Evolutionary conservation across 192 early-diverging fungal species (phyloP), one percentile per base, ranked within the genome.

Genomic region (Allomyces javanicus): DNA sequence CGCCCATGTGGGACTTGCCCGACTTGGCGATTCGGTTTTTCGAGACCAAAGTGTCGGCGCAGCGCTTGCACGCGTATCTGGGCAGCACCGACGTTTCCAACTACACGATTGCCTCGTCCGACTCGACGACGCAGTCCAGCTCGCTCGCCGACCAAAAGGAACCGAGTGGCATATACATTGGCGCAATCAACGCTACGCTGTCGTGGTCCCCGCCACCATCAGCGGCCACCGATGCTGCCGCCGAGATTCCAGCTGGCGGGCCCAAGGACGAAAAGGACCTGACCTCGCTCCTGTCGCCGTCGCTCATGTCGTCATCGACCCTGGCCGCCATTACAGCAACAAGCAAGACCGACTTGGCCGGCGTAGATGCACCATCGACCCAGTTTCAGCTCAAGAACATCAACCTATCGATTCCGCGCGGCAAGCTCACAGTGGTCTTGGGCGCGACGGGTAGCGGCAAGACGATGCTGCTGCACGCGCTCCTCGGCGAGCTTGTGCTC

Each of bases 401-500:
- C 12, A 80, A 82, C 66, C 66, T 89, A 50, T 72, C 70, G 4
- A 88, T 96, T 72, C 86, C 87, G 5, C 50, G 68, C 10, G 82
- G 82, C 50, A 83, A 86, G 62, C 79, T 93, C 11, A 86, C 86
- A 24, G 77, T 94, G 12, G 70, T 95, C 44, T 83, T 83, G 40
- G 95, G 95, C 7, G 78, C 89, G 22, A 95, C 92, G 14, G 95
- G 91, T 0, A 78, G 82, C 23, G 93, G 95, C 63, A 98, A 98
- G 73, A 86, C 86, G 10, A 86, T 85, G 9, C 68, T 97, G 63
- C 71, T 94, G 10, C 65, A 84, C 17, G 87, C 90, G 64, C 79
- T 95, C 23, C 74, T 95, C 6, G 91, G 91, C 43, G 93, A 95
- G 74, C 87, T 92, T 67, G 70, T 72, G 33, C 77, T 72, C 45